A percentile compares a stretch with the other conserved stretches of the same genome.
phyloP scores from a whole-genome alignment of 768 basidiomycete species.

The Suillus ampliporus region DNA sequence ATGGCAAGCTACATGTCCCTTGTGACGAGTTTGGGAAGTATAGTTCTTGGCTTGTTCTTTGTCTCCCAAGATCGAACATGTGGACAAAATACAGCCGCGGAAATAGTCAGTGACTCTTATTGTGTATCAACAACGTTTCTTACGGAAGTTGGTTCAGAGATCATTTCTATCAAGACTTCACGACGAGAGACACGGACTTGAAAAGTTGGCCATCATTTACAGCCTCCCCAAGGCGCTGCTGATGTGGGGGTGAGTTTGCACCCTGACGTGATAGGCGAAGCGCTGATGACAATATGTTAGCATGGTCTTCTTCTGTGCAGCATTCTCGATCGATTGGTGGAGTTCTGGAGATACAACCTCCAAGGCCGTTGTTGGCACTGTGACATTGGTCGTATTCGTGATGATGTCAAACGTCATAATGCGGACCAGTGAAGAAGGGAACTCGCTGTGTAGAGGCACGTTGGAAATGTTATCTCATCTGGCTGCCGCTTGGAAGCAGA shows the following conservation, averaged over 20 bases:
- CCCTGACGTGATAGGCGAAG: background rate
- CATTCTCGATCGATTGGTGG: slow-evolving; percentile 22
- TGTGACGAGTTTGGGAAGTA: slow-evolving; percentile 45
- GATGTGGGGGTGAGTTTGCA: slow-evolving; percentile 59
- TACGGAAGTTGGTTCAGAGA: slow-evolving; percentile 5
- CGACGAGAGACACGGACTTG: slow-evolving; percentile 45
- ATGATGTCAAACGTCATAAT: background rate
- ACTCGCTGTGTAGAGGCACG: background rate
- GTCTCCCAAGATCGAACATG: slow-evolving; percentile 46
- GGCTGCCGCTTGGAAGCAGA: background rate
- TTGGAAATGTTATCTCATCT: background rate
- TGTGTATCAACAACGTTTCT: background rate
- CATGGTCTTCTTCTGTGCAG: slow-evolving; percentile 20
- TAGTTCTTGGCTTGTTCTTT: slow-evolving; percentile 50
- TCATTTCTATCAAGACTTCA: slow-evolving; percentile 23
- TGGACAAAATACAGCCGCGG: slow-evolving; percentile 32
- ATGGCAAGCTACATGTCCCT: slow-evolving; percentile 51
- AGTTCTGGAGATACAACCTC: slow-evolving; percentile 14
- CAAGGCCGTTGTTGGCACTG: slow-evolving; percentile 33
- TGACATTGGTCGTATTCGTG: slow-evolving; percentile 31
- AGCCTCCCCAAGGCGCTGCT: slow-evolving; percentile 60
- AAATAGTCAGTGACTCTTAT: slow-evolving; percentile 40
- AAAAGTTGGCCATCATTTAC: slow-evolving; percentile 58
- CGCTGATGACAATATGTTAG: slow-evolving; percentile 1
- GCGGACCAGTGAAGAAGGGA: background rate